phyloP scores from a whole-genome alignment of 306 rosid genomes.

The Vigna radiata region DNA sequence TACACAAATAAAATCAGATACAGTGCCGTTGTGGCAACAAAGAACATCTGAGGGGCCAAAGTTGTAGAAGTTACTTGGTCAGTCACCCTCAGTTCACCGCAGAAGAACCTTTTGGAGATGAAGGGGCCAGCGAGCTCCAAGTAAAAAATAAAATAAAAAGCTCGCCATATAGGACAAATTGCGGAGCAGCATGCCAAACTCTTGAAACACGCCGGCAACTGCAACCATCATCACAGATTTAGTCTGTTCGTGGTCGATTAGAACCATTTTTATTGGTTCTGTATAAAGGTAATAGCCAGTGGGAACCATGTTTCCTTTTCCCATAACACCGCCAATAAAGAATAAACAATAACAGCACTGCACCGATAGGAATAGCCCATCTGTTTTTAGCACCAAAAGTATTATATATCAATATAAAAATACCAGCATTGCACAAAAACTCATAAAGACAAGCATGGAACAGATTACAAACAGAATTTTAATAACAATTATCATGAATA shows the following conservation, averaged over 20 bases:
- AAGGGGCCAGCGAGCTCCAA: constrained; percentile 23
- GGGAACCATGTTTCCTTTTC: constrained; percentile 69
- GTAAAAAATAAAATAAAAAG: constrained; percentile 23
- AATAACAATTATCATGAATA: not conserved
- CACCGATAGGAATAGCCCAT: constrained; percentile 93
- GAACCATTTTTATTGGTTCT: constrained; percentile 61
- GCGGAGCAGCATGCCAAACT: constrained; percentile 38
- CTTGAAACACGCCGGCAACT: constrained; percentile 31
- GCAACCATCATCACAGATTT: constrained; percentile 30
- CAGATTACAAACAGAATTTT: not conserved
- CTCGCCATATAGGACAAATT: constrained; percentile 45
- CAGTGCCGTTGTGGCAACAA: constrained; percentile 27
- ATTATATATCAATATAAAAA: constrained; percentile 9
- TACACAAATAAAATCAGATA: constrained; percentile 32
- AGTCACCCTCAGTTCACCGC: constrained; percentile 27
- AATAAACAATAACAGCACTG: constrained; percentile 54
- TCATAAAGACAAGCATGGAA: not conserved
- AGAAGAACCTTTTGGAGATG: constrained; percentile 15
- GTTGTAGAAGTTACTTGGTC: constrained; percentile 33
- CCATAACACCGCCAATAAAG: constrained; percentile 95
- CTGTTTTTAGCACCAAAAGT: constrained; percentile 55
- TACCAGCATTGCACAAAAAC: constrained; percentile 18
- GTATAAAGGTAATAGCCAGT: constrained; percentile 80
- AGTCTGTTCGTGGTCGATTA: constrained; percentile 78
- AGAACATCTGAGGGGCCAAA: constrained; percentile 22